Evolutionary conservation across 2,329 filamentous ascomycete species (phyloP), one percentile per base, ranked within the genome.

Genomic region (Whalleya microplaca): DNA sequence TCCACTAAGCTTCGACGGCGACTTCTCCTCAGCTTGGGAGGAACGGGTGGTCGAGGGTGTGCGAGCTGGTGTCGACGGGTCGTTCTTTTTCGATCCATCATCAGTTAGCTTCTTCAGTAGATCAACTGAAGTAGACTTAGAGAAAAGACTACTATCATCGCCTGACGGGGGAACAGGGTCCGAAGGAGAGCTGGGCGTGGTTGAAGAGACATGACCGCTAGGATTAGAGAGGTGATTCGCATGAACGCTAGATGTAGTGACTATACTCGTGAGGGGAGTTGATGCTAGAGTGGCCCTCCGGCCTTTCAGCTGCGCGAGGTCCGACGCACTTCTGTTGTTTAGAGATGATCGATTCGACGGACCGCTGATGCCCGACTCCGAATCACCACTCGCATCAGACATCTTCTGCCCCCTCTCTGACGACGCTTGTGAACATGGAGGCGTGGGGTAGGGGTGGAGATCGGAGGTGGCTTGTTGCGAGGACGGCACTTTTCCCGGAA

Each of bases 21-120:
- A 66, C 55, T 63, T 63, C 47, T 63, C 62, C 49, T 68, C 77
- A 46, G 76, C 76, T 48, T 78, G 78, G 40, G 81, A 79, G 12
- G 82, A 80, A 42, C 81, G 81, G 55, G 82, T 80, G 49, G 82
- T 77, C 54, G 92, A 96, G 69, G 94, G 85, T 58, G 93, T 90
- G 77, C 94, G 88, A 63, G 92, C 94, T 53, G 94, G 96, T 66
- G 94, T 93, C 59, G 92, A 88, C 66, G 92, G 90, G 67, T 91
- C 95, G 80, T 92, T 96, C 93, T 97, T 96, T 81, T 86, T 80
- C 76, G 80, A 80, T 76, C 80, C 80, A 82, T 86, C 85, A 83
- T 87, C 83, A 85, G 92, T 97, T 92, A 97, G 93, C 90, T 88
- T 89, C 81, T 85, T 90, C 75, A 89, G 82, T 79, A 84, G 83